Base-by-base conservation (phyloP, 805 yeast genomes). In the Sporopachydermia lactativora region DNA sequence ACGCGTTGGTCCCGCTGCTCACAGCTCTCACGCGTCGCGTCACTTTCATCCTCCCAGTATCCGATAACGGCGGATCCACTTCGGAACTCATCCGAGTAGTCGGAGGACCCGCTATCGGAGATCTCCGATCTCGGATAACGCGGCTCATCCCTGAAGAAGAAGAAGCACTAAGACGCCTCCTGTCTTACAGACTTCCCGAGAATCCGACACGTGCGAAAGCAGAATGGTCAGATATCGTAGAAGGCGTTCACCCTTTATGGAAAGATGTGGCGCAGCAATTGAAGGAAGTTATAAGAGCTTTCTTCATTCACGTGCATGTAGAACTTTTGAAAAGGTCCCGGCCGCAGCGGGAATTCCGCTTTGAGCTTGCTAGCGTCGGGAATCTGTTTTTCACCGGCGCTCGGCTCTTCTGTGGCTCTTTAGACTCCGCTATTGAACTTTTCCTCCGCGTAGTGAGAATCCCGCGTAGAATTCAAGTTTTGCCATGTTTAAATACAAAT, bases 71-170 rank as follows among this genome's bases (percentile, higher is more conserved):
- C 14, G 96, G 96, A 0, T 86, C 96, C 2, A 84, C 96, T 0
- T 79, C 94, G 18, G 96, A 88, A 58, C 71, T 88, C 17, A 66
- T 86, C 4, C 61, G 96, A 11, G 83, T 85, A 1, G 65, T 88
- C 14, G 95, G 95, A 2, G 96, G 97, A 0, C 95, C 95, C 2
- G 96, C 96, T 0, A 84, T 88, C 41, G 97, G 97, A 2, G 97
- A 88, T 54, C 68, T 88, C 2, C 62, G 96, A 39, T 83, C 95
- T 0, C 59, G 97, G 42, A 66, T 86, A 18, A 81, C 85, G 0
- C 60, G 88, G 41, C 59, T 88, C 43, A 78, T 84, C 28, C 80
- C 85, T 1, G 70, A 67, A 19, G 61, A 66, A 18, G 46, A 70
- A 28, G 54, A 65, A 14, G 55, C 60, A 2, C 45, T 57, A 36